These are phyloP conservation scores for Fonsecaea monophora DNA, from an alignment of 2,329 filamentous ascomycete species.

Conservation along the genomic window DNA sequence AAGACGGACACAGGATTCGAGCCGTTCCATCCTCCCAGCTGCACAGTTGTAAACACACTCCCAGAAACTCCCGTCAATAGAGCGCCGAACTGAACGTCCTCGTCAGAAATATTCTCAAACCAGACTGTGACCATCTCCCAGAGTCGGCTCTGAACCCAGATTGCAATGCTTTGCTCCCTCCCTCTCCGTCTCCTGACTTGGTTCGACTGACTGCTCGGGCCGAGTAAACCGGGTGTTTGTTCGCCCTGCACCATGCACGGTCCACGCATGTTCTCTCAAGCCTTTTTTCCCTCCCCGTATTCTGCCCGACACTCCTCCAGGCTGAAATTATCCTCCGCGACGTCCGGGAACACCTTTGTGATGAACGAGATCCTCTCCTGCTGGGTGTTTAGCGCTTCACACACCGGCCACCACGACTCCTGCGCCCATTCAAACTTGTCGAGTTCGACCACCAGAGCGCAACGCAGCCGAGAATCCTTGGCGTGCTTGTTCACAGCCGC, in stretches of 20 bases:
- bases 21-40: background rate
- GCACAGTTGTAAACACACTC: background rate
- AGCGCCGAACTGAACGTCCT: background rate
- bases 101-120: background rate
- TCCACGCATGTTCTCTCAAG: background rate
- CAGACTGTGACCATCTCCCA: background rate
- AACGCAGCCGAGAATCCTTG: background rate
- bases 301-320: background rate
- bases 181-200: background rate
- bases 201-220: background rate
- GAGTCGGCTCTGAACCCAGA: background rate
- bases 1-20: background rate
- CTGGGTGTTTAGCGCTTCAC: background rate
- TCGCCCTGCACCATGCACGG: background rate
- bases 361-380: background rate
- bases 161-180: background rate
- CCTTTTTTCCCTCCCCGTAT: background rate
- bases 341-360: background rate
- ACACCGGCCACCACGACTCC: background rate
- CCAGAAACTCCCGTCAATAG: too few species aligned
- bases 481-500: background rate
- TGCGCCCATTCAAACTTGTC: background rate
- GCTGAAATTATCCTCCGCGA: background rate
- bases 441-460: background rate
- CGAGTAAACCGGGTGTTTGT: background rate